phyloP scores from a whole-genome alignment of 768 basidiomycete genomes.

The Suillus variegatus region DNA sequence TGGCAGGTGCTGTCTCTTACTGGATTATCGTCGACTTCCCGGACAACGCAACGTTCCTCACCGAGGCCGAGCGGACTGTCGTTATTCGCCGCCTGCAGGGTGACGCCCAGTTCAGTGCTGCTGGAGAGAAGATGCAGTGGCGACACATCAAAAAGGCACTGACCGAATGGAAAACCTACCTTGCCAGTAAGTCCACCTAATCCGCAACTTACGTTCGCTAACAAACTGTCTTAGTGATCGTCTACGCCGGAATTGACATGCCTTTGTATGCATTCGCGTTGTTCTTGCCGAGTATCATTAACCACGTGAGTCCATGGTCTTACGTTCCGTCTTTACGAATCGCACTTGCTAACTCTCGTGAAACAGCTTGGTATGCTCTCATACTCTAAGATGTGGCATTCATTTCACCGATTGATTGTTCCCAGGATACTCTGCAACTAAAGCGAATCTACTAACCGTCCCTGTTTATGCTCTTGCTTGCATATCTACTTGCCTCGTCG shows the following conservation, averaged over 20 bases:
- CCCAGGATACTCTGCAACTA: conserved; percentile 64
- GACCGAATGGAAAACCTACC: conserved; percentile 75
- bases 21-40: conserved; percentile 86
- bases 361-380: conserved; percentile 41
- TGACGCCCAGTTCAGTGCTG: conserved; percentile 73
- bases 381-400: neutral
- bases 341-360: conserved; percentile 1
- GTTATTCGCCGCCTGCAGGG: conserved; percentile 65
- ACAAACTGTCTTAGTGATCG: conserved; percentile 43
- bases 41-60: conserved; percentile 76
- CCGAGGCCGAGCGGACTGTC: conserved; percentile 67
- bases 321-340: neutral
- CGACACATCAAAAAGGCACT: conserved; percentile 62
- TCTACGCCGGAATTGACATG: conserved; percentile 58
- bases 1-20: conserved; percentile 67
- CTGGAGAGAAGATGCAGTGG: conserved; percentile 60
- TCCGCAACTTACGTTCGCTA: neutral
- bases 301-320: conserved; percentile 45
- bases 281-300: conserved; percentile 81
- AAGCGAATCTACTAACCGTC: conserved; percentile 75
- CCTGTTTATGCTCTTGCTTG: conserved; percentile 76
- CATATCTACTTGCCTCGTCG: conserved; percentile 62
- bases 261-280: conserved; percentile 78
- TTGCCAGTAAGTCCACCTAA: conserved; percentile 26
- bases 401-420: conserved; percentile 2